Percentiles rank a stretch among this genome's conserved stretches.
Evolutionary conservation across 2,329 filamentous ascomycete species (phyloP).

Genomic region (Nigrospora oryzae): DNA sequence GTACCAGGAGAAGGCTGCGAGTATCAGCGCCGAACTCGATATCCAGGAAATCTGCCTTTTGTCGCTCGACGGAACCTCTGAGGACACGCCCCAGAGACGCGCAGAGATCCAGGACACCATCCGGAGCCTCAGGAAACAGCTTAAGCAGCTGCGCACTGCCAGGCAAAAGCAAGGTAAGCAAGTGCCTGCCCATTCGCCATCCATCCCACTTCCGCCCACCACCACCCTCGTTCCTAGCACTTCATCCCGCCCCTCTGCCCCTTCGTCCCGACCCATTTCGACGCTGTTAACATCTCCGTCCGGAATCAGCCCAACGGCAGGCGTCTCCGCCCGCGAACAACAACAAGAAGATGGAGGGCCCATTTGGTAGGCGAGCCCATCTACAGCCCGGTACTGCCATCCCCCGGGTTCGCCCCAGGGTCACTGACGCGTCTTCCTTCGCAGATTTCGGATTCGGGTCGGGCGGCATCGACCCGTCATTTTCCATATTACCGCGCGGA

Average conservation of each 20-base stretch:
- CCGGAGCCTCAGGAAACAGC: neutral
- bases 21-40: neutral
- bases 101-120: constrained; percentile 4
- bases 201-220: neutral
- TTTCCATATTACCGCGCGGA: no score
- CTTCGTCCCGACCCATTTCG: neutral
- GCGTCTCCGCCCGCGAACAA: neutral
- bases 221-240: neutral
- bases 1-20: no score
- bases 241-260: no score
- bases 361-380: neutral
- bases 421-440: no score
- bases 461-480: no score
- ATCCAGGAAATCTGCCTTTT: constrained; percentile 5
- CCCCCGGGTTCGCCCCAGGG: no score
- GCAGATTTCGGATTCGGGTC: no score
- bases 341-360: neutral
- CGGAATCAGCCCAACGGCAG: neutral
- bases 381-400: no score
- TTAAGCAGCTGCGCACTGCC: constrained; percentile 1
- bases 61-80: constrained; percentile 1
- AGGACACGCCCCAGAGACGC: constrained; percentile 3
- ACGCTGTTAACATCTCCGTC: neutral
- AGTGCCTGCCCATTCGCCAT: neutral
- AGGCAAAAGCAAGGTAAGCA: constrained; percentile 1